phyloP scores from a whole-genome alignment of 768 basidiomycete species.

The Lactarius tabidus region DNA sequence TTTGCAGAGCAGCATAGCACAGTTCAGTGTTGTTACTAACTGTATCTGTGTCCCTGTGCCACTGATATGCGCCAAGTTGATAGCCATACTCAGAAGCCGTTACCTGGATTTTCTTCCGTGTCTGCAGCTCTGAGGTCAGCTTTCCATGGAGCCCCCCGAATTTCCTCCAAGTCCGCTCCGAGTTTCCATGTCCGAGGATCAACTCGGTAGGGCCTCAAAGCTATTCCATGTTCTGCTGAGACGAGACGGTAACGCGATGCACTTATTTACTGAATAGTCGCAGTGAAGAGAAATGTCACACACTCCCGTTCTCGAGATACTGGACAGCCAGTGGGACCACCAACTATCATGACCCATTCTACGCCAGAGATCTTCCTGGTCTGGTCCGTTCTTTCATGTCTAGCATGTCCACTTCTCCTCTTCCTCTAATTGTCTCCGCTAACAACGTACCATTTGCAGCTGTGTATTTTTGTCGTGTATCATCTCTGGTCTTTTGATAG shows the following conservation, averaged over 20 bases:
- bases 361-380: constrained; percentile 58
- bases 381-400: constrained; percentile 52
- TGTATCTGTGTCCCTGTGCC: not conserved
- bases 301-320: not conserved
- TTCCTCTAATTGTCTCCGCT: not conserved
- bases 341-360: constrained; percentile 51
- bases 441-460: constrained; percentile 34
- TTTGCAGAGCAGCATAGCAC: no score
- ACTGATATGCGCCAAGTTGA: no score
- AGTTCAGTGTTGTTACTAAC: no score
- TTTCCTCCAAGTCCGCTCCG: not conserved
- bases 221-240: not conserved
- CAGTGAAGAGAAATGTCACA: not conserved
- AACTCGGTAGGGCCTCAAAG: not conserved
- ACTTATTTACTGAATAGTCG: not conserved
- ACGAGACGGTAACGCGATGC: not conserved
- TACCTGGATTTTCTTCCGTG: not conserved
- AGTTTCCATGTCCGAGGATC: not conserved
- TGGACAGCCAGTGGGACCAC: not conserved
- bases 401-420: constrained; percentile 39
- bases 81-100: not conserved
- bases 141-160: not conserved
- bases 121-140: not conserved
- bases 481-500: constrained; percentile 77
- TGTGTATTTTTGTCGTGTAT: constrained; percentile 57